Percentiles rank a stretch among this genome's conserved stretches.
phyloP scores from a whole-genome alignment of 108 stramenopile species.

The Epipyxis sp. region DNA sequence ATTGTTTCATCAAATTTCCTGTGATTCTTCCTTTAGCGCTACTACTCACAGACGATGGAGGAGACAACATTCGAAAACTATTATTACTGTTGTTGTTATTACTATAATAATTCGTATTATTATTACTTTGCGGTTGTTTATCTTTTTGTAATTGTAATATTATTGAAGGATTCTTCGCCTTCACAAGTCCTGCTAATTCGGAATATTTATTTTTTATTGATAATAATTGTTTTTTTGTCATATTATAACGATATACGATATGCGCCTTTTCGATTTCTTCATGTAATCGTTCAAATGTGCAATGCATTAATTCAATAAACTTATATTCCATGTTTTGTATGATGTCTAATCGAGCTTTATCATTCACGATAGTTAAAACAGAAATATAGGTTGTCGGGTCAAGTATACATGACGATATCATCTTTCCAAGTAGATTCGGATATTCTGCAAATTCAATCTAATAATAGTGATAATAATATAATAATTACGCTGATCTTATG shows the following conservation, averaged over 20 bases:
- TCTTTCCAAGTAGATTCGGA: conserved; percentile 56
- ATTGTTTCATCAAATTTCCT: no score
- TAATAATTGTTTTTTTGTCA: conserved; percentile 58
- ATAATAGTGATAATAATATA: no score
- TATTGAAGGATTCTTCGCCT: conserved; percentile 64
- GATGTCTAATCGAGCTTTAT: conserved; percentile 62
- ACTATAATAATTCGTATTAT: no score
- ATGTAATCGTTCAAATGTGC: conserved; percentile 50
- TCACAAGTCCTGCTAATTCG: conserved; percentile 60
- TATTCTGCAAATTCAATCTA: conserved; percentile 65
- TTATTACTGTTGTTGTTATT: no score
- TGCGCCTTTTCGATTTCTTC: conserved; percentile 61
- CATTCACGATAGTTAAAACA: conserved; percentile 61
- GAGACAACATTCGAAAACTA: no score
- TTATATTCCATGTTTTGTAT: conserved; percentile 71
- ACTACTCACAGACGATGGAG: no score
- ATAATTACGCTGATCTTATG: no score
- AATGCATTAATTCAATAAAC: conserved; percentile 61
- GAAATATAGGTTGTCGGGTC: conserved; percentile 63
- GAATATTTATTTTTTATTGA: conserved; percentile 58
- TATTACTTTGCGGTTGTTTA: no score
- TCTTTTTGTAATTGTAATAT: conserved; percentile 58
- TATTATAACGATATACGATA: conserved; percentile 64
- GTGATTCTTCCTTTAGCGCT: no score
- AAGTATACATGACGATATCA: conserved; percentile 61